These are phyloP conservation scores for Isatis lusitanica DNA, from an alignment of 441 rosid genomes.

Conservation along the genomic window DNA sequence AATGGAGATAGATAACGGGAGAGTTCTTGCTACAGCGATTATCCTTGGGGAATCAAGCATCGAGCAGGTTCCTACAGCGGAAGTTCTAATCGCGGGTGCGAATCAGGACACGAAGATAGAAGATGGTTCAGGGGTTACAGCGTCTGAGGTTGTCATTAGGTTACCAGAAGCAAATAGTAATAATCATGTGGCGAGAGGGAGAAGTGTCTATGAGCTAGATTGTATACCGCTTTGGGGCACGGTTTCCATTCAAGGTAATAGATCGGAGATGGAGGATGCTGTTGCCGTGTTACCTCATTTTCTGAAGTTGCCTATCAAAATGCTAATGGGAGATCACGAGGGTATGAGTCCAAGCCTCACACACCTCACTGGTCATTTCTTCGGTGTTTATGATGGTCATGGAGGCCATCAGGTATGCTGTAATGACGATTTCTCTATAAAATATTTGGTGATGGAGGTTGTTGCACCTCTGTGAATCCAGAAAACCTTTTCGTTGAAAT, in stretches of 20 bases:
- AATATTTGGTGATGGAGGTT: background rate
- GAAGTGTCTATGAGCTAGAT: conserved; percentile 80
- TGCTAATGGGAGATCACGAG: conserved; percentile 63
- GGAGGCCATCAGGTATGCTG: conserved; percentile 83
- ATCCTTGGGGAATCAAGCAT: conserved; percentile 55
- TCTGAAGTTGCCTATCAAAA: conserved; percentile 63
- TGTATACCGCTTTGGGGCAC: conserved; percentile 85
- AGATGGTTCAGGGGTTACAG: conserved; percentile 44
- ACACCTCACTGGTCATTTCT: conserved; percentile 73
- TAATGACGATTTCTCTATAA: background rate
- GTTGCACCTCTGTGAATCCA: background rate
- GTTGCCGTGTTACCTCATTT: conserved; percentile 61
- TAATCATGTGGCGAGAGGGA: conserved; percentile 37
- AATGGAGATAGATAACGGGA: conserved; percentile 47
- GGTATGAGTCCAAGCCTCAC: conserved; percentile 50
- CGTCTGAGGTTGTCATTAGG: conserved; percentile 61
- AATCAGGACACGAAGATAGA: conserved; percentile 39
- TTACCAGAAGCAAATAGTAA: conserved; percentile 49
- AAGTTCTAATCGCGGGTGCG: conserved; percentile 49
- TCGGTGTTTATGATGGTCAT: conserved; percentile 94
- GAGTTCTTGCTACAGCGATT: conserved; percentile 59
- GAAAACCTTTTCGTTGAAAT: background rate
- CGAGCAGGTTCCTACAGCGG: conserved; percentile 56
- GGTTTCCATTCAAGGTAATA: conserved; percentile 73
- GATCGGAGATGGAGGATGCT: conserved; percentile 98